Evolutionary conservation across 305 asterid genomes (phyloP), one percentile per base, ranked within the genome.

Genomic region (Fraxinus floribunda): DNA sequence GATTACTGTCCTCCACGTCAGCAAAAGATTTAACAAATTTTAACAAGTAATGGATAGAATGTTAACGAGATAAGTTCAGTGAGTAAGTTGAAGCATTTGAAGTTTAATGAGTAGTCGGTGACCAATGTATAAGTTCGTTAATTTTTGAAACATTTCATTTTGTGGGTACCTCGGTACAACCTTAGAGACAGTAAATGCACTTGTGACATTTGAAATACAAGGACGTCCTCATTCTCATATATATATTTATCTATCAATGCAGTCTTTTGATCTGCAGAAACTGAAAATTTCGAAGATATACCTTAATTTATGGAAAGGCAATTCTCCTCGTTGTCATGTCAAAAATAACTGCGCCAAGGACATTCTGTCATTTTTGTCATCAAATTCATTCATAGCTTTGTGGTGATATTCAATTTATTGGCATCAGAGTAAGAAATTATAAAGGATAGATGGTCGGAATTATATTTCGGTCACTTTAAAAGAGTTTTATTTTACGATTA

Each of bases 301-400:
- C 79, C 78, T 73, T 36, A 44, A 60, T 84, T 68, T 75, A 24
- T 24, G 44, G 73, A 66, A 52, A 81, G 7, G 29, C 75, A 44
- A 24, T 81, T 78, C 38, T 85, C 82, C 82, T 84, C 86, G 78
- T 78, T 76, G 83, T 83, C 89, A 79, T 85, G 60, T 83, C 89
- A 34, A 22, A 81, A 1, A 76, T 82, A 76, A 82, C 88, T 75
- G 77, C 81, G 46, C 32, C n/a, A 34, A 26, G 15, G 34, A 81
- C 84, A 46, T 76, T 76, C 81, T 68, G 60, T 70, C 75, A 29
- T 1, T 39, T 41, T 36, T 46, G 79, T 68, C 6, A 22, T 6
- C 74, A 60, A 60, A 20, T 5, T 20, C 29, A 11, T 20, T 24
- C 26, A 24, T 24, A 62, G 71, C 71, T 20, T 62, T 22, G 71